phyloP scores from a whole-genome alignment of 2,329 filamentous ascomycete genomes.

The Ophiostoma tasmaniense region DNA sequence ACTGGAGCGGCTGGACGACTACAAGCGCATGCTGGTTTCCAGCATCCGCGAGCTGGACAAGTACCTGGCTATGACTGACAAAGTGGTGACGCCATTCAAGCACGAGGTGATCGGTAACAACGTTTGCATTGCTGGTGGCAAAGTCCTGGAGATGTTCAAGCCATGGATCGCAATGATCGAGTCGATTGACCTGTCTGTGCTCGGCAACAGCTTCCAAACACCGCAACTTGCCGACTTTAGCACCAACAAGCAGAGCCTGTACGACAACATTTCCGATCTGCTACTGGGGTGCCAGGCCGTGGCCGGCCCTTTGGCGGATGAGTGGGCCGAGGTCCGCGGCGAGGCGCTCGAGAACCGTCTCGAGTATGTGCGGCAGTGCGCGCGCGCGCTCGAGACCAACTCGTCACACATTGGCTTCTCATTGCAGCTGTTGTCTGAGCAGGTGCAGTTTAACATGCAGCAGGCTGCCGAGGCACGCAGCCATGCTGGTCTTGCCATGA shows the following conservation, averaged over 20 bases:
- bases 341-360: conserved; percentile 83
- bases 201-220: conserved; percentile 71
- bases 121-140: conserved; percentile 68
- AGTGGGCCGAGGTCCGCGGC: conserved; percentile 89
- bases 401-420: conserved; percentile 83
- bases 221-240: conserved; percentile 82
- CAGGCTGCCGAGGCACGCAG: conserved; percentile 34
- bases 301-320: conserved; percentile 83
- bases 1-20: conserved; percentile 74
- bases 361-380: conserved; percentile 67
- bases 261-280: conserved; percentile 87
- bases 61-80: conserved; percentile 66
- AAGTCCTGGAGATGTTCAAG: conserved; percentile 79
- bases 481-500: conserved; percentile 35
- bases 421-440: conserved; percentile 76
- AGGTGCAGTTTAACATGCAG: conserved; percentile 53
- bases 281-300: conserved; percentile 81
- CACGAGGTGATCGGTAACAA: conserved; percentile 76
- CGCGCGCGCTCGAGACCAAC: conserved; percentile 74
- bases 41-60: conserved; percentile 83
- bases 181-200: conserved; percentile 75
- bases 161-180: conserved; percentile 86
- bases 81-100: conserved; percentile 67
- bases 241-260: conserved; percentile 83
- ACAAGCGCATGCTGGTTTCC: conserved; percentile 76